A percentile compares a stretch with the other conserved stretches of the same genome.
Conservation (phyloP, 1,284 basidiomycete species). For the Clitocybe nebularis region DNA sequence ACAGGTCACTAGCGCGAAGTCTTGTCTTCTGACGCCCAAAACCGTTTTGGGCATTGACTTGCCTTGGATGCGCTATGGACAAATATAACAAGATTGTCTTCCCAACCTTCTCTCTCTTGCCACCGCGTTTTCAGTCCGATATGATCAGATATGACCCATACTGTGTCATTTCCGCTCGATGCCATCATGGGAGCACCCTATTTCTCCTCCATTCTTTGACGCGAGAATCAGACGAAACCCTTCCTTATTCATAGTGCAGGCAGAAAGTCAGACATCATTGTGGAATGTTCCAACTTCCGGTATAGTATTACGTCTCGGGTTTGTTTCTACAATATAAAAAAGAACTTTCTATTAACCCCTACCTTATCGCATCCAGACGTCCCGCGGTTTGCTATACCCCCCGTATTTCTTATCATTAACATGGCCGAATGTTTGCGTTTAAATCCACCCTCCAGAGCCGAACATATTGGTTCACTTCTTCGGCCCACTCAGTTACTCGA, state of each 20-base stretch:
- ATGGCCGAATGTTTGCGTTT: slow-evolving; percentile 20
- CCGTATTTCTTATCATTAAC: slow-evolving; percentile 17
- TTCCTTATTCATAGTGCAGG: neutral
- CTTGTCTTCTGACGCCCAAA: too few relatives aligned
- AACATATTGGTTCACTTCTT: slow-evolving; percentile 58
- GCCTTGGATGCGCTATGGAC: too few relatives aligned
- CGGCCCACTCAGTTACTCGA: slow-evolving; percentile 49
- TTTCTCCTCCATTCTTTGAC: neutral
- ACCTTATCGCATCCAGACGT: too few relatives aligned
- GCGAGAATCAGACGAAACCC: neutral
- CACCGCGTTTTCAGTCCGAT: slow-evolving; percentile 1
- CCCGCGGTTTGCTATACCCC: slow-evolving; percentile 9
- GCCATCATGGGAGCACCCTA: neutral
- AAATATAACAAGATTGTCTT: too few relatives aligned
- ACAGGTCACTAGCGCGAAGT: too few relatives aligned
- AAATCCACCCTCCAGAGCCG: slow-evolving; percentile 47
- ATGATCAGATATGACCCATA: neutral
- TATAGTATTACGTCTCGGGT: neutral
- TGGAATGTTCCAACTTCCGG: neutral
- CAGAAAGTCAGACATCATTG: neutral
- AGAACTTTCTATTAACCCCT: neutral
- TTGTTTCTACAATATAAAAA: neutral
- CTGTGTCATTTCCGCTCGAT: slow-evolving; percentile 2
- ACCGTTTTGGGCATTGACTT: too few relatives aligned
- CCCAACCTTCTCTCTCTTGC: slow-evolving; percentile 1